These are phyloP conservation scores for Eucalyptus cladocalyx DNA, from an alignment of 345 rosid genomes.

Conservation along the genomic window DNA sequence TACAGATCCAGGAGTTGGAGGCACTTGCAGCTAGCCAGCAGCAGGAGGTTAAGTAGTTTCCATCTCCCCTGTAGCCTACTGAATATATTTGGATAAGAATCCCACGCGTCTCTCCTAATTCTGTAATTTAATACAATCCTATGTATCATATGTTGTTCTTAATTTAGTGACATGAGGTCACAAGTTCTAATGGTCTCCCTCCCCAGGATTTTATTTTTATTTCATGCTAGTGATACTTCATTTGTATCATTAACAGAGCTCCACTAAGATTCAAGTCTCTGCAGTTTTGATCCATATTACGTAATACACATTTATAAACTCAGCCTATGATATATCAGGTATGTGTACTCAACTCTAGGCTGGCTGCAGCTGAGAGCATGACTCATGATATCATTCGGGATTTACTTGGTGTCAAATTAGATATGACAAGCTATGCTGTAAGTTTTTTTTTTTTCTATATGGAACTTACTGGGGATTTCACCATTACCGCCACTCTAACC, in stretches of 20 bases:
- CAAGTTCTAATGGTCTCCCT: background rate
- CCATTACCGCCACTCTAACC: background rate
- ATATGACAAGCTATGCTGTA: slow-evolving; percentile 82
- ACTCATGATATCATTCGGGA: slow-evolving; percentile 93
- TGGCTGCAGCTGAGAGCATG: slow-evolving; percentile 96
- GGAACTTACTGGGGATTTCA: background rate
- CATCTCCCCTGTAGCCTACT: background rate
- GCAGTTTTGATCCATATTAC: background rate
- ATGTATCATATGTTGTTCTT: background rate
- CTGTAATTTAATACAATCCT: background rate
- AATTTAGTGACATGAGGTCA: background rate
- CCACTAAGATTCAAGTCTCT: background rate
- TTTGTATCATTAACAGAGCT: background rate
- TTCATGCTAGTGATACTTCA: background rate
- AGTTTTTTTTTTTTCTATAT: slow-evolving; percentile 5
- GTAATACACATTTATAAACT: background rate
- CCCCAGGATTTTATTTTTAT: background rate
- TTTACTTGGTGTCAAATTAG: slow-evolving; percentile 81
- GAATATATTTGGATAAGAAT: background rate
- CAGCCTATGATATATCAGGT: slow-evolving; percentile 29
- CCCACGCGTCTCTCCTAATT: background rate
- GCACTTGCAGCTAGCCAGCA: slow-evolving; percentile 43
- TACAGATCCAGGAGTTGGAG: slow-evolving; percentile 66
- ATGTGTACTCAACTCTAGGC: slow-evolving; percentile 57
- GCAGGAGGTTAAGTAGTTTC: slow-evolving; percentile 51